Base-by-base conservation (phyloP, 768 basidiomycete genomes). In the Suillus decipiens region DNA sequence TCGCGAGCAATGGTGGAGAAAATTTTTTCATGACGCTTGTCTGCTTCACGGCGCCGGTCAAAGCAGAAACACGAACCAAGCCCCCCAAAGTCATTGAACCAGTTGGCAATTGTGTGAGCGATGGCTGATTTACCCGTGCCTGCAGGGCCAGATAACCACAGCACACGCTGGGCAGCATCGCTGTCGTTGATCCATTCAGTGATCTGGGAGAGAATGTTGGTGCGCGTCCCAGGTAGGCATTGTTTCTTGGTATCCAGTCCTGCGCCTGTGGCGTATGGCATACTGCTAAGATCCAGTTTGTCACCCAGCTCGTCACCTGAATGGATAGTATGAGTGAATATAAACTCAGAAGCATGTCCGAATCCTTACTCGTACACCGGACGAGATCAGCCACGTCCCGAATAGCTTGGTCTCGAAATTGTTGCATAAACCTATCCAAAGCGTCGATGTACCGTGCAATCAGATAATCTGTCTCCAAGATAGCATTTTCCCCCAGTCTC, bases 51-150 rank as follows among this genome's bases (percentile, higher is more conserved):
- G 17, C 7, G 41, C 14, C 41, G 65, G 47, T 62, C 47, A 28
- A 71, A 66, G 37, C 69, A 72, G 24, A 71, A 61, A 6, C 60
- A 60, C 19, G 70, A 65, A 33, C 70, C 71, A 4, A 72, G 64
- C 14, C 63, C 53, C 19, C 60, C 60, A 11, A 64, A n/a, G 11
- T 62, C 37, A 14, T 63, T 11, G 22, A 66, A 66, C 33, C 41
- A 55, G 2, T 57, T 5, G 28, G 68, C 68, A 14, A 65, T 64
- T 0, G 70, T 64, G 43, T 69, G 62, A 19, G 69, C 66, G n/a
- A 76, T 61, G 1, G 74, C 67, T 8, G 76, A 74, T 56, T 76
- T 76, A 6, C 75, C 75, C 1, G 67, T 76, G 22, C 70, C 71
- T 15, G 62, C 45, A 17, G 42, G 55, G 1, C 69, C 69, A 11